A percentile compares a stretch with the other conserved stretches of the same genome.
Evolutionary conservation across 1,284 basidiomycete species (phyloP).

Genomic region (Fomitiporia mediterranea): DNA sequence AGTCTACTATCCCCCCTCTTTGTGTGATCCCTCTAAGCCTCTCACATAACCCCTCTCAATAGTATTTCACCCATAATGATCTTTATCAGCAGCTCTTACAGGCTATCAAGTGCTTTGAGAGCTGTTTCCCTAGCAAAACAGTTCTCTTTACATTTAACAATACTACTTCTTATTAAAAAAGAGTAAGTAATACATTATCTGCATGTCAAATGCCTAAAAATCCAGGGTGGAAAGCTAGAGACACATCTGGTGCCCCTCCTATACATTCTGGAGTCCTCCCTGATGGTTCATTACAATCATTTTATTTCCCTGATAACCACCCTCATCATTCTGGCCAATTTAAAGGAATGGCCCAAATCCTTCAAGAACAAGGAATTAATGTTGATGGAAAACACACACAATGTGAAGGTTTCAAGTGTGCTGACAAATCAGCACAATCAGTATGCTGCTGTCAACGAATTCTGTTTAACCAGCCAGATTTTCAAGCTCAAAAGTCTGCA

Average conservation of each 20-base stretch:
- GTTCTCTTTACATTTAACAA: slow-evolving; percentile 37
- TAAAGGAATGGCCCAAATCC: slow-evolving; percentile 28
- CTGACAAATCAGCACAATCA: background rate
- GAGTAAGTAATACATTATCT: slow-evolving; percentile 31
- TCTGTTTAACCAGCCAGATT: slow-evolving; percentile 29
- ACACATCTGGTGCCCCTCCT: slow-evolving; percentile 26
- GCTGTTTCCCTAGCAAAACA: slow-evolving; percentile 25
- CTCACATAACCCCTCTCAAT: too few relatives aligned
- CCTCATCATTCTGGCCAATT: background rate
- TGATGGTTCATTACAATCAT: background rate
- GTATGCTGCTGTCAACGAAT: slow-evolving; percentile 27
- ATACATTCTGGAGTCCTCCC: slow-evolving; percentile 23
- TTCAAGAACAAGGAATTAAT: slow-evolving; percentile 25
- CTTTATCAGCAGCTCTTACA: slow-evolving; percentile 28
- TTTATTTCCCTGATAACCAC: background rate
- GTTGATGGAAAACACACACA: slow-evolving; percentile 14
- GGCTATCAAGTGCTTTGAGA: slow-evolving; percentile 34
- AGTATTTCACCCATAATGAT: slow-evolving; percentile 27
- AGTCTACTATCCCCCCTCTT: too few relatives aligned
- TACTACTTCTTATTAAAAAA: slow-evolving; percentile 34
- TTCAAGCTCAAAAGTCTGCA: slow-evolving; percentile 25
- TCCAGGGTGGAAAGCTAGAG: slow-evolving; percentile 24
- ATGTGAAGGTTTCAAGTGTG: slow-evolving; percentile 26
- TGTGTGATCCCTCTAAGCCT: too few relatives aligned
- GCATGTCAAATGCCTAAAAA: slow-evolving; percentile 32